Percentiles rank a stretch among this genome's conserved stretches.
Evolutionary conservation across 345 rosid genomes (phyloP).

Genomic region (Brassica napus): DNA sequence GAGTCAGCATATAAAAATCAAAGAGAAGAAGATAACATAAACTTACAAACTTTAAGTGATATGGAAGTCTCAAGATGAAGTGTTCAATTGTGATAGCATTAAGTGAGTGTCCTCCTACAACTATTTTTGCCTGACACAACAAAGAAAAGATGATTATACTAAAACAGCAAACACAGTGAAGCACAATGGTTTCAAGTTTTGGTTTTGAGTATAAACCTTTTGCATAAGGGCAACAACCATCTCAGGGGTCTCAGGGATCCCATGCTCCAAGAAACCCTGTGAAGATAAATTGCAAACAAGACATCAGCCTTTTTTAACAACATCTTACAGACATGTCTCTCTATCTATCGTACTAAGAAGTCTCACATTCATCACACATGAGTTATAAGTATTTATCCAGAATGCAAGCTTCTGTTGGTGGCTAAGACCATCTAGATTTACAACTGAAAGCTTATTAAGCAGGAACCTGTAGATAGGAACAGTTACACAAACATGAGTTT

Average conservation of each 20-base stretch:
- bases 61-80: constrained; percentile 89
- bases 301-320: not conserved
- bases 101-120: constrained; percentile 71
- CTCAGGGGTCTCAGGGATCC: constrained; percentile 77
- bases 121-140: constrained; percentile 66
- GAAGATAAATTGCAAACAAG: constrained; percentile 2
- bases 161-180: not conserved
- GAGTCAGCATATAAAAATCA: not conserved
- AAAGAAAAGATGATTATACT: not conserved
- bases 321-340: not conserved
- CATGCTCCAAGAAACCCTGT: constrained; percentile 80
- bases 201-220: constrained; percentile 52
- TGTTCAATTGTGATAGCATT: constrained; percentile 88
- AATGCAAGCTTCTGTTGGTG: constrained; percentile 97
- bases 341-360: not conserved
- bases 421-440: constrained; percentile 62
- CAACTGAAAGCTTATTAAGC: constrained; percentile 70
- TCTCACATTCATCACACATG: constrained; percentile 85
- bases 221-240: constrained; percentile 83
- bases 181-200: not conserved
- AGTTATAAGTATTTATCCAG: constrained; percentile 90
- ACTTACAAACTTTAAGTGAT: constrained; percentile 86
- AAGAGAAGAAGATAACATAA: not conserved
- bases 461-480: constrained; percentile 51
- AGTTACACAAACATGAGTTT: constrained; percentile 24